These are phyloP conservation scores for Dissophora ornata DNA, from an alignment of 192 early-diverging fungal genomes.

Conservation along the genomic window DNA sequence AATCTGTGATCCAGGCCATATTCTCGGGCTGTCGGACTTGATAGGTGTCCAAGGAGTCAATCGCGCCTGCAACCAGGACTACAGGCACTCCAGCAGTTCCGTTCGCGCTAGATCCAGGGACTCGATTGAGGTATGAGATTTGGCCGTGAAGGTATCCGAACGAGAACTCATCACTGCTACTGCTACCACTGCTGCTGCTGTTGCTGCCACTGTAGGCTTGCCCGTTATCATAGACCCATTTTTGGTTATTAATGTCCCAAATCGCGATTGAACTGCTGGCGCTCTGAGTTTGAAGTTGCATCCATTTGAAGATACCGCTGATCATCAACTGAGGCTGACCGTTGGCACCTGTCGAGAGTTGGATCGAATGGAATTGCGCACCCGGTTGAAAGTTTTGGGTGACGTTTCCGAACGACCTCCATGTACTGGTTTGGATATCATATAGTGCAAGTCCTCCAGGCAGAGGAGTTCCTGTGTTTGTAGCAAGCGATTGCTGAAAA, in stretches of 20 bases:
- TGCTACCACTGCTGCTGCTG: no score
- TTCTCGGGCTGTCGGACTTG: constrained; percentile 16
- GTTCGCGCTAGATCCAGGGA: constrained; percentile 18
- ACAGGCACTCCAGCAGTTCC: neutral
- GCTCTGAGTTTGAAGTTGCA: neutral
- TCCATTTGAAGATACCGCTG: constrained; percentile 20
- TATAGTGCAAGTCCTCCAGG: constrained; percentile 27
- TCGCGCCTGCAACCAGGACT: constrained; percentile 25
- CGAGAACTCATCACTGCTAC: constrained; percentile 3
- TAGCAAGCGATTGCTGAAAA: constrained; percentile 24
- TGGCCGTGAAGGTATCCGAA: constrained; percentile 33
- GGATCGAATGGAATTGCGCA: constrained; percentile 16
- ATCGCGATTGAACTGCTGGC: constrained; percentile 7
- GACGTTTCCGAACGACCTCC: constrained; percentile 28
- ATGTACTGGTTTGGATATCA: constrained; percentile 3
- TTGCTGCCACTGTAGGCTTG: no score
- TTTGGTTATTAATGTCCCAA: constrained; percentile 23
- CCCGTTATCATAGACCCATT: constrained; percentile 15
- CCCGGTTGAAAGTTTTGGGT: constrained; percentile 15
- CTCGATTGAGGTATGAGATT: constrained; percentile 35
- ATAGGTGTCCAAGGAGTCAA: constrained; percentile 41
- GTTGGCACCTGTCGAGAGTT: constrained; percentile 10
- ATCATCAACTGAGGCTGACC: constrained; percentile 29
- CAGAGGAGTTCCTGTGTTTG: neutral
- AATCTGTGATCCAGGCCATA: constrained; percentile 31